Percentiles rank a stretch among this genome's conserved stretches.
Conservation (phyloP, 2,329 filamentous ascomycete species). For the Fusarium mexicanum region DNA sequence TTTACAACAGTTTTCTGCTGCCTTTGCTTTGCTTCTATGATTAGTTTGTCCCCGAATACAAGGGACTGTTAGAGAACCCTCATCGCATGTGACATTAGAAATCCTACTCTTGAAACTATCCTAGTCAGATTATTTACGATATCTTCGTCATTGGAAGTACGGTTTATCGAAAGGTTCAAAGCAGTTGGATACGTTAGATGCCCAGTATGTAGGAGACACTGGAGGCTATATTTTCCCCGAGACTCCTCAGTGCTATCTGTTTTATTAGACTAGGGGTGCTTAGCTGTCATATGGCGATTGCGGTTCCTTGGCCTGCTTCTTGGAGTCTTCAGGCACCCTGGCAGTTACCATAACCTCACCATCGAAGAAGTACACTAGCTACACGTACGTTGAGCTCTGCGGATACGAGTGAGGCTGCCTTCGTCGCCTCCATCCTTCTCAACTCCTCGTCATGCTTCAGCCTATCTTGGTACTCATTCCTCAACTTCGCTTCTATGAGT, state of each 20-base stretch:
- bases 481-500: not conserved
- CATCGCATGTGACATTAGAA: too few species aligned
- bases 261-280: accelerated
- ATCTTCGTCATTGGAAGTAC: not conserved
- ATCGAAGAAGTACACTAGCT: too few species aligned
- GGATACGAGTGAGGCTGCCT: not conserved
- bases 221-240: too few species aligned
- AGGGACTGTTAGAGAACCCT: too few species aligned
- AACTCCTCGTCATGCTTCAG: accelerated
- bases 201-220: not conserved
- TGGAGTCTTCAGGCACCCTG: accelerated
- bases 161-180: not conserved
- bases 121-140: too few species aligned
- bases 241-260: not conserved
- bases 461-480: accelerated
- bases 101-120: too few species aligned
- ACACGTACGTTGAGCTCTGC: not conserved
- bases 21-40: too few species aligned
- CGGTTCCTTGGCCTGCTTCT: not conserved
- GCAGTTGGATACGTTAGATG: not conserved
- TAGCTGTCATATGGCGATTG: accelerated
- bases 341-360: not conserved
- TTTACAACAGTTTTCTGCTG: too few species aligned
- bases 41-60: too few species aligned
- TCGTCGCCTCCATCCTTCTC: not conserved